Evolutionary conservation across 228 moss, liverwort and hornwort species (phyloP).

Genomic region (Sphagnum fallax): DNA sequence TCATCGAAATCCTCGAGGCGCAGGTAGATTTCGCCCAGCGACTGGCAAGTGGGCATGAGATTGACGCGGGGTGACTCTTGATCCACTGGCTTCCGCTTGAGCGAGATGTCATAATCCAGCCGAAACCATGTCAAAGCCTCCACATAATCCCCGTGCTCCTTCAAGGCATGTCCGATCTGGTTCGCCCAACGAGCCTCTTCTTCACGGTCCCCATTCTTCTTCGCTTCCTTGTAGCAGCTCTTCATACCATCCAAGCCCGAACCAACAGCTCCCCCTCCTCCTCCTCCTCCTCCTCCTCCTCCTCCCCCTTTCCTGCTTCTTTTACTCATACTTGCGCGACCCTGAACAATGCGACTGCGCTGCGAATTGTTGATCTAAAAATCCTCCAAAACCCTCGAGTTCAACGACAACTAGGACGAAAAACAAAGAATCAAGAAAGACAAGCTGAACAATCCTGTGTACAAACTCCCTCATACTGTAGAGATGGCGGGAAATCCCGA

Average conservation of each 20-base stretch:
- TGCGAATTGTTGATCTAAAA: too few species aligned
- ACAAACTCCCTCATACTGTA: too few species aligned
- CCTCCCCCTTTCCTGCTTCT: background rate
- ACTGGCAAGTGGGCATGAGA: constrained; percentile 90
- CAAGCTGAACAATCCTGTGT: too few species aligned
- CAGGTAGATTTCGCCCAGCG: constrained; percentile 69
- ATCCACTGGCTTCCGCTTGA: constrained; percentile 13
- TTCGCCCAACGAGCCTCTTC: constrained; percentile 98
- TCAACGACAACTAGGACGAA: too few species aligned
- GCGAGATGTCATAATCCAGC: constrained; percentile 71
- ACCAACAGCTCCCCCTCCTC: constrained; percentile 18
- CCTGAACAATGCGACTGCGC: too few species aligned
- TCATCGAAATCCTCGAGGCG: constrained; percentile 62
- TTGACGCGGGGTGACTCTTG: constrained; percentile 22
- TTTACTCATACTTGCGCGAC: background rate
- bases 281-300: constrained; percentile 14
- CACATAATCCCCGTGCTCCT: constrained; percentile 81
- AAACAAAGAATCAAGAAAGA: too few species aligned
- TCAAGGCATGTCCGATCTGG: constrained; percentile 78
- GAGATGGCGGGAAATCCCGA: too few species aligned
- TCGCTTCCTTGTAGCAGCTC: constrained; percentile 53
- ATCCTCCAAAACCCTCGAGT: too few species aligned
- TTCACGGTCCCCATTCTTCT: constrained; percentile 63
- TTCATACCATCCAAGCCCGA: constrained; percentile 40
- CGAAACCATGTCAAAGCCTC: constrained; percentile 78